Evolutionary conservation across 176 grass and related monocot genomes (phyloP).

Genomic region (Zizania latifolia): DNA sequence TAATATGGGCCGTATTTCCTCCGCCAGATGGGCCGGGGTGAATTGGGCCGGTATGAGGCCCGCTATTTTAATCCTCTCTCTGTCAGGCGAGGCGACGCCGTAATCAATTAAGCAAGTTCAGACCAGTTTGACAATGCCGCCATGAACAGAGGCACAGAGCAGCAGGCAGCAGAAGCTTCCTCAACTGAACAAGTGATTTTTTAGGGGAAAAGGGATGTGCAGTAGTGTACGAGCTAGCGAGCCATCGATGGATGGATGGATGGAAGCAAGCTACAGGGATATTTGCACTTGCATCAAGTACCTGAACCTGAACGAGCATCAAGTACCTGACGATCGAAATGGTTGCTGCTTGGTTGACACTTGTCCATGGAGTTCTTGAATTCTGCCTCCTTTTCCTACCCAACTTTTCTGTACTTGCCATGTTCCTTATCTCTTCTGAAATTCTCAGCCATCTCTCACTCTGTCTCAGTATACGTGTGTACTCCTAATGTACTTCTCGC

Average conservation of each 20-base stretch:
- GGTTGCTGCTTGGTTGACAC: constrained; percentile 16
- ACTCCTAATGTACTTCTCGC: background rate
- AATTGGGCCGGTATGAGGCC: too few species aligned
- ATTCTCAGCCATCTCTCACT: background rate
- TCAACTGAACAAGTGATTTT: too few species aligned
- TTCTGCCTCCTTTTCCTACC: background rate
- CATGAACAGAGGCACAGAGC: background rate
- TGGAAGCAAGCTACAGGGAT: background rate
- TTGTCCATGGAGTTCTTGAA: constrained; percentile 34
- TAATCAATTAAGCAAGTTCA: too few species aligned
- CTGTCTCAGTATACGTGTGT: background rate
- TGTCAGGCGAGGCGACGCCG: background rate
- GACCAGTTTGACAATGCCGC: background rate
- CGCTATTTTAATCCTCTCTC: background rate
- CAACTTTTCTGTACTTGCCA: constrained; percentile 1
- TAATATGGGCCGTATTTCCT: background rate
- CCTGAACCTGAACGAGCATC: constrained; percentile 8
- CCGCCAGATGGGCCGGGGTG: too few species aligned
- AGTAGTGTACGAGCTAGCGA: too few species aligned
- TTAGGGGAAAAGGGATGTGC: too few species aligned
- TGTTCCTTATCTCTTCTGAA: background rate
- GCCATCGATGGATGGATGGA: too few species aligned
- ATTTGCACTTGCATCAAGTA: background rate
- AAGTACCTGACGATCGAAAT: constrained; percentile 22
- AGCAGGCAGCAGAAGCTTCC: background rate